Conservation (phyloP, 192 early-diverging fungal species). For the Coemansia interrupta region DNA sequence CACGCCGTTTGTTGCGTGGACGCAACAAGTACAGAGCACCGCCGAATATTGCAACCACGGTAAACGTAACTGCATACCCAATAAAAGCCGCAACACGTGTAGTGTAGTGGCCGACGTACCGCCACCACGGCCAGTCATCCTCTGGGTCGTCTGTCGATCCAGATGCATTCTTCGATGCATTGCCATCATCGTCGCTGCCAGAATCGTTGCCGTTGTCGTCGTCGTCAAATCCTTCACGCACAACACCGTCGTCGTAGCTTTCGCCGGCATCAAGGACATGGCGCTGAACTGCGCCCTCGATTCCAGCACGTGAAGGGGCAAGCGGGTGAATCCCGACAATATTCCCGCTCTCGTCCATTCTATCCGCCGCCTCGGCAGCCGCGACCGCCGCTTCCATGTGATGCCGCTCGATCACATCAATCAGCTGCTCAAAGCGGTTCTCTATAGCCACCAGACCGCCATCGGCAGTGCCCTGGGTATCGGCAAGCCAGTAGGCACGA, state of each 20-base stretch:
- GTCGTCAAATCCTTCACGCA: conserved; percentile 1
- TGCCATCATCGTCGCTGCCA: conserved; percentile 14
- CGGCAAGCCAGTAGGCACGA: conserved; percentile 34
- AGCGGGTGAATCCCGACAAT: conserved; percentile 40
- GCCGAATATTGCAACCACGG: conserved; percentile 28
- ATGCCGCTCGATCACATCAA: conserved; percentile 23
- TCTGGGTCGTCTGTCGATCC: conserved; percentile 8
- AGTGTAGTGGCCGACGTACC: conserved; percentile 45
- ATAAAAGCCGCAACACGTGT: conserved; percentile 47
- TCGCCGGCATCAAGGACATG: neutral
- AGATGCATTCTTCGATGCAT: neutral
- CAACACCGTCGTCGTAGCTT: neutral
- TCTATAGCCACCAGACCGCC: conserved; percentile 12
- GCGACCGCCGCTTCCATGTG: conserved; percentile 9
- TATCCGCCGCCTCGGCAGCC: conserved; percentile 1
- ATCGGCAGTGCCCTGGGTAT: conserved; percentile 6
- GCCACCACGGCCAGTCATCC: conserved; percentile 47
- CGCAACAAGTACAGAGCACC: conserved; percentile 41
- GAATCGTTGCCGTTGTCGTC: neutral
- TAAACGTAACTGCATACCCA: conserved; percentile 37
- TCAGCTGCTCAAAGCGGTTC: conserved; percentile 26
- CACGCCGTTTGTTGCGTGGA: conserved; percentile 44
- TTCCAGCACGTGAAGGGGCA: conserved; percentile 6
- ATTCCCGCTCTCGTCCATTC: conserved; percentile 2
- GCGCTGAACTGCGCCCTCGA: conserved; percentile 4